A percentile compares a stretch with the other conserved stretches of the same genome.
Evolutionary conservation across 164 flowering plant species (phyloP).

Genomic region (Stephania cephalantha): DNA sequence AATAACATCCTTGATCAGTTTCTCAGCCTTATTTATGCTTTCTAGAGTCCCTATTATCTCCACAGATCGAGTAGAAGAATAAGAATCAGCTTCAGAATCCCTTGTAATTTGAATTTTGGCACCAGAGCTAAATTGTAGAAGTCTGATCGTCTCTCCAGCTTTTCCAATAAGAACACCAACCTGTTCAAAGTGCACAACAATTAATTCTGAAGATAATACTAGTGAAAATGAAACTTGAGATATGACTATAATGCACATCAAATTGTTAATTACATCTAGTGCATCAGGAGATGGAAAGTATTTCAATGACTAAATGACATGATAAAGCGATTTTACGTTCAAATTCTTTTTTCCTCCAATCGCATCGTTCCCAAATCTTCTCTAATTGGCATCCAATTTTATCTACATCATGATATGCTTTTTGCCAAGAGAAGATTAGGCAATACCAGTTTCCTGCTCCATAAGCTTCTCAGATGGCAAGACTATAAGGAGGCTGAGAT

Average conservation of each 20-base stretch:
- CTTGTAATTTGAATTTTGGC: conserved; percentile 88
- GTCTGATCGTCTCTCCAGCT: conserved; percentile 80
- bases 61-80: conserved; percentile 61
- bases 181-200: conserved; percentile 25
- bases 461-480: no score
- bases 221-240: background rate
- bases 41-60: conserved; percentile 72
- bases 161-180: conserved; percentile 97
- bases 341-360: no score
- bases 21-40: conserved; percentile 75
- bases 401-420: no score
- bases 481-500: no score
- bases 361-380: no score
- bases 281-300: background rate
- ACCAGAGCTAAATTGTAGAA: conserved; percentile 77
- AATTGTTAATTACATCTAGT: background rate
- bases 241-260: background rate
- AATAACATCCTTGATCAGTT: conserved; percentile 83
- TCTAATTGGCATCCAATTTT: no score
- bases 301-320: no score
- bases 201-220: background rate
- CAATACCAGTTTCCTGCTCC: no score
- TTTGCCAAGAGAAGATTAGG: no score
- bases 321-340: no score
- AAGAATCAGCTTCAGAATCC: conserved; percentile 84